Conservation (phyloP, 176 grass and related monocot species). For the Triticum timopheevii region DNA sequence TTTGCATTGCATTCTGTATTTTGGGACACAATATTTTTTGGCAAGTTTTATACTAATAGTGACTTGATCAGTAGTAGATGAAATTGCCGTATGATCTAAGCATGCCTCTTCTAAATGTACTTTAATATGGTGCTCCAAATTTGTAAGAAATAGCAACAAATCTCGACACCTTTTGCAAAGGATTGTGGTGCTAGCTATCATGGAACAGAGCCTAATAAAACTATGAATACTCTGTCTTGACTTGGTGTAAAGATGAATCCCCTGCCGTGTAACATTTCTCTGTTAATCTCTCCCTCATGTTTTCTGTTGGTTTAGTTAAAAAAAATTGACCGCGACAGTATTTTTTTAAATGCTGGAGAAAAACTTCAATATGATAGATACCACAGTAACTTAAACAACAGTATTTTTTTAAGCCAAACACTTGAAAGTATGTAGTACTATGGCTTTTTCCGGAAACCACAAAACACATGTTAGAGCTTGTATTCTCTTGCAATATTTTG, state of each 20-base stretch:
- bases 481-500: not conserved
- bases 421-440: too few relatives aligned
- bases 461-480: not conserved
- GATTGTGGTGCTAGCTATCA: not conserved
- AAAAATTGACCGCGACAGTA: too few relatives aligned
- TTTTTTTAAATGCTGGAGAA: too few relatives aligned
- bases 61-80: not conserved
- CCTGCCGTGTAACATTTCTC: too few relatives aligned
- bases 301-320: too few relatives aligned
- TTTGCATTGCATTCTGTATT: not conserved
- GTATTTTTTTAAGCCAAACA: too few relatives aligned
- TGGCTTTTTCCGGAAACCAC: too few relatives aligned
- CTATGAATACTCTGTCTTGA: not conserved
- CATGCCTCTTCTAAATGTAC: not conserved
- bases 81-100: not conserved
- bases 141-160: not conserved
- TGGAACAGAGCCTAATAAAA: slow-evolving; percentile 4
- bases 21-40: not conserved
- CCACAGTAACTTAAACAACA: too few relatives aligned
- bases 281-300: too few relatives aligned
- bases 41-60: not conserved
- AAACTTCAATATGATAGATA: too few relatives aligned
- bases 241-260: not conserved
- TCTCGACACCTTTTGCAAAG: not conserved
- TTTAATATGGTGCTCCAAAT: not conserved